Evolutionary conservation across 2,329 filamentous ascomycete genomes (phyloP).

Genomic region (Xylaria multiplex): DNA sequence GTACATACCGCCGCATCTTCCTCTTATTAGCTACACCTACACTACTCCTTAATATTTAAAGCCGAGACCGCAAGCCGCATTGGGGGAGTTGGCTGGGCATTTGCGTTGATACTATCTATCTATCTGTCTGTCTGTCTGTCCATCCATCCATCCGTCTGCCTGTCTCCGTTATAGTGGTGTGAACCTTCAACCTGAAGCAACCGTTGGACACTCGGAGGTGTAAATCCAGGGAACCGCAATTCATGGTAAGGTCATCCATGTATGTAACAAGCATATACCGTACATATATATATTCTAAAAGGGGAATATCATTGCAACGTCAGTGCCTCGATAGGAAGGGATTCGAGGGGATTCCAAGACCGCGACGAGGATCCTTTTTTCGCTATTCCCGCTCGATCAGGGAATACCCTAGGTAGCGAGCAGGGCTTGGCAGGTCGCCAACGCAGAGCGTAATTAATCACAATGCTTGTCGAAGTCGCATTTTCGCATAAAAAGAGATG

Average conservation of each 20-base stretch:
- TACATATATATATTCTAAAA: too few relatives aligned
- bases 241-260: neutral
- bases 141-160: neutral
- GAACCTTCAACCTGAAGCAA: neutral
- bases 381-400: neutral
- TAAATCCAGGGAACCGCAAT: neutral
- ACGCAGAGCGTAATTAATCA: neutral
- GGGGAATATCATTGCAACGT: too few relatives aligned
- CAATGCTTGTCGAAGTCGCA: neutral
- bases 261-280: too few relatives aligned
- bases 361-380: too few relatives aligned
- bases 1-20: constrained; percentile 36
- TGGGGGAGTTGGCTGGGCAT: constrained; percentile 17
- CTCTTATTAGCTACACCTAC: constrained; percentile 35
- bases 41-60: constrained; percentile 33
- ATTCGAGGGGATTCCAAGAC: too few relatives aligned
- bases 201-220: too few relatives aligned
- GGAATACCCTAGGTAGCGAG: neutral
- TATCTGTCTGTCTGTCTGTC: neutral
- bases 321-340: too few relatives aligned
- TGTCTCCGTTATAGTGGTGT: constrained; percentile 2
- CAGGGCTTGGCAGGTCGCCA: too few relatives aligned
- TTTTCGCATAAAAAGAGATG: neutral
- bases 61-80: constrained; percentile 15
- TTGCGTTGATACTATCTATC: neutral